These are phyloP conservation scores for Papiliotrema nemorosa DNA, from an alignment of 1,284 basidiomycete genomes.

Conservation along the genomic window DNA sequence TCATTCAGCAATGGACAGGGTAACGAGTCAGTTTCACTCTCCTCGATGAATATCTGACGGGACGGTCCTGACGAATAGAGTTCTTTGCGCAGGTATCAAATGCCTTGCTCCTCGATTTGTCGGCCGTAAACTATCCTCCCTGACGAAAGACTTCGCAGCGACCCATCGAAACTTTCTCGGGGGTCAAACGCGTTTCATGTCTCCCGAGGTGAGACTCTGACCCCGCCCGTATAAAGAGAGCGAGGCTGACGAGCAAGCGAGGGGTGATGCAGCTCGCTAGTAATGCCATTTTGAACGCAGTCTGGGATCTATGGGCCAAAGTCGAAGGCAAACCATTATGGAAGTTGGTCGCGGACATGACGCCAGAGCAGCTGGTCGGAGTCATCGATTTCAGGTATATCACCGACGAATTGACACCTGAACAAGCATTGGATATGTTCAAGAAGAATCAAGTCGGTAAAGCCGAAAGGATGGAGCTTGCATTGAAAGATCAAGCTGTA, in stretches of 20 bases:
- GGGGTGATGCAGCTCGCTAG: slow-evolving; percentile 54
- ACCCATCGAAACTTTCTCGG: slow-evolving; percentile 16
- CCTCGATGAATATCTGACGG: not conserved
- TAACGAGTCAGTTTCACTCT: slow-evolving; percentile 5
- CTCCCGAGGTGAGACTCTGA: slow-evolving; percentile 6
- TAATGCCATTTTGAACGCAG: slow-evolving; percentile 51
- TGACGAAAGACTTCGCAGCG: slow-evolving; percentile 13
- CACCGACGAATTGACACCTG: slow-evolving; percentile 80
- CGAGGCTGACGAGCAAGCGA: slow-evolving; percentile 7
- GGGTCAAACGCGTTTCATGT: slow-evolving; percentile 15
- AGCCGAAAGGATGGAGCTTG: slow-evolving; percentile 65
- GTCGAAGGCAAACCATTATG: slow-evolving; percentile 53
- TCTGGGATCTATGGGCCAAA: slow-evolving; percentile 52
- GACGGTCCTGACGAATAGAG: not conserved
- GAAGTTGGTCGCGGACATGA: slow-evolving; percentile 53
- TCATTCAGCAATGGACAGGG: slow-evolving; percentile 10
- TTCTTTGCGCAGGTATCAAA: slow-evolving; percentile 5
- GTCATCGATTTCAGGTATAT: slow-evolving; percentile 83
- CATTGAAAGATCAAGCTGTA: slow-evolving; percentile 44
- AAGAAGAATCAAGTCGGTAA: slow-evolving; percentile 69
- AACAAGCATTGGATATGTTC: slow-evolving; percentile 76
- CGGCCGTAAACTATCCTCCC: slow-evolving; percentile 11
- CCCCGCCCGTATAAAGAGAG: not conserved
- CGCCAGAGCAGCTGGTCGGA: slow-evolving; percentile 70
- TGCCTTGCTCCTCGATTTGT: slow-evolving; percentile 17